A percentile compares a stretch with the other conserved stretches of the same genome.
Conservation (phyloP, 2,329 filamentous ascomycete species). For the Aspergillus viridinutans region DNA sequence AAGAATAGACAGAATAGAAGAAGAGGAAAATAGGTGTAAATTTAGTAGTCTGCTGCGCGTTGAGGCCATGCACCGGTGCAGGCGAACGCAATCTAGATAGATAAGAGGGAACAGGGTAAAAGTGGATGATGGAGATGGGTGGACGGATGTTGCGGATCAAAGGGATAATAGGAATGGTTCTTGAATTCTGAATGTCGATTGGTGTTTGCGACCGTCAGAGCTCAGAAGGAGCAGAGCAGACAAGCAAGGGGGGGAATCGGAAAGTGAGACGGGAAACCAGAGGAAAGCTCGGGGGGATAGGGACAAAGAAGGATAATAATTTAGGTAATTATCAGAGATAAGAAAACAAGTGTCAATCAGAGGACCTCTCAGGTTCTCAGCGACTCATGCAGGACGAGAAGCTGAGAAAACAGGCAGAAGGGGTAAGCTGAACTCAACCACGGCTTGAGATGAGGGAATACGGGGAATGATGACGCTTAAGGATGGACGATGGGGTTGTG, state of each 20-base stretch:
- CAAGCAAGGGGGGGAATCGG: constrained; percentile 19
- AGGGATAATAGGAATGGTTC: neutral
- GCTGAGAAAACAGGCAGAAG: neutral
- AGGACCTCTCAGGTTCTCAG: neutral
- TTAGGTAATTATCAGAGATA: neutral
- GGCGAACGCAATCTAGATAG: constrained; percentile 20
- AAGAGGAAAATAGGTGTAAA: neutral
- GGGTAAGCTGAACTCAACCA: constrained; percentile 9
- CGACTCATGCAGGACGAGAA: constrained; percentile 13
- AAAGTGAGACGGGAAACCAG: constrained; percentile 4
- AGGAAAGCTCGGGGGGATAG: constrained; percentile 2
- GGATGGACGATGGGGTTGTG: constrained; percentile 3
- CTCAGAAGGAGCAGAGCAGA: constrained; percentile 10
- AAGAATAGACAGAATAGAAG: constrained; percentile 2
- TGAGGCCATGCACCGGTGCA: constrained; percentile 17
- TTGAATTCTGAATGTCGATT: neutral
- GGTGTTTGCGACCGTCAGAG: constrained; percentile 17
- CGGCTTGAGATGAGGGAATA: constrained; percentile 8
- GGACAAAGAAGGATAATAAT: neutral
- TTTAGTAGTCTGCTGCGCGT: constrained; percentile 5
- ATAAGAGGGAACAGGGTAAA: constrained; percentile 6
- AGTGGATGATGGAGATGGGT: constrained; percentile 12
- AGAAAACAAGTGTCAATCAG: neutral
- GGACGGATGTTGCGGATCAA: constrained; percentile 14
- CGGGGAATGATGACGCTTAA: neutral